A percentile compares a stretch with the other conserved stretches of the same genome.
These are phyloP conservation scores for Ogataea naganishii DNA, from an alignment of 805 yeast genomes.

Conservation along the genomic window DNA sequence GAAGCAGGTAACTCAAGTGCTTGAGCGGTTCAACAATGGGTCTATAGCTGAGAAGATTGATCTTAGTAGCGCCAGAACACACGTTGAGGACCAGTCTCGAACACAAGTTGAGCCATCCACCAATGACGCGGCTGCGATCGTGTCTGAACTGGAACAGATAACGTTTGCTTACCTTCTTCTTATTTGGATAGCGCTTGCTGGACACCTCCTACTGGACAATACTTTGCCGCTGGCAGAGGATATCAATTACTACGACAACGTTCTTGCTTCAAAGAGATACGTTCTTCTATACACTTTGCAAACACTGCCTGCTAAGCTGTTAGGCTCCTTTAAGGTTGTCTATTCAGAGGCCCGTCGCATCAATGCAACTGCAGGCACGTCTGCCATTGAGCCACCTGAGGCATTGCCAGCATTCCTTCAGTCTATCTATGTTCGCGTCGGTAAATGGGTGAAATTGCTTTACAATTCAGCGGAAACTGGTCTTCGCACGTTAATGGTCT, in stretches of 20 bases:
- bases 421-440: conserved; percentile 4
- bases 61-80: too few species aligned
- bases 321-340: conserved; percentile 9
- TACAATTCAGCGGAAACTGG: conserved; percentile 8
- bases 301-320: conserved; percentile 22
- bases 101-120: too few species aligned
- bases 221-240: conserved; percentile 36
- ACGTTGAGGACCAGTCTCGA: too few species aligned
- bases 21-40: conserved; percentile 9
- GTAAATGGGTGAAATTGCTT: conserved; percentile 10
- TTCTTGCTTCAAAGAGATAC: conserved; percentile 23
- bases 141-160: conserved; percentile 14
- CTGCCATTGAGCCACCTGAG: conserved; percentile 9
- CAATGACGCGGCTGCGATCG: conserved; percentile 2
- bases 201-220: conserved; percentile 24
- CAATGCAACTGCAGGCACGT: conserved; percentile 10
- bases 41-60: conserved; percentile 5
- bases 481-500: conserved; percentile 8
- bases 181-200: conserved; percentile 8
- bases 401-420: conserved; percentile 15
- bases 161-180: conserved; percentile 14
- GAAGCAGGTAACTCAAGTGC: conserved; percentile 5
- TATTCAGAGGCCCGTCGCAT: conserved; percentile 17
- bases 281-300: conserved; percentile 31
- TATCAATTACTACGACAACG: conserved; percentile 37